Evolutionary conservation across 352 stramenopile species (phyloP), one percentile per base, ranked within the genome.

Genomic region (Globisporangium cystogenes): DNA sequence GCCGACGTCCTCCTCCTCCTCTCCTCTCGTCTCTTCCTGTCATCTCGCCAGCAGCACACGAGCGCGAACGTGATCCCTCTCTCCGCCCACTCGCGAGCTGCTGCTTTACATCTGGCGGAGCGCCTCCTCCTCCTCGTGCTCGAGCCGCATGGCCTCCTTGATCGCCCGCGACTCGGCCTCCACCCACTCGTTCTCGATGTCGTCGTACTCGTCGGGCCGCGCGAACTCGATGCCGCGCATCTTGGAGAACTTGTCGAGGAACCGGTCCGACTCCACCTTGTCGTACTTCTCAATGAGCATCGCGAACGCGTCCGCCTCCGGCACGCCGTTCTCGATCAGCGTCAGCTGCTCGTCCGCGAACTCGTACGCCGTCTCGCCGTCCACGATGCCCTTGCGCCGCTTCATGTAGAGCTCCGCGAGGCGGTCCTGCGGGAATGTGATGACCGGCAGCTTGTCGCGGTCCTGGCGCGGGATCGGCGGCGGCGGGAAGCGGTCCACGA

Each of bases 241-340:
- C 62, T 81, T 70, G 59, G 80, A 68, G 57, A 91, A 90, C 61
- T 93, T 93, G 42, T 88, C 73, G 18, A 93, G 57, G 69, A 93
- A 91, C 29, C 82, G 80, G 55, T 91, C 74, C 43, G 67, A 66
- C 54, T 91, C 80, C 44, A 93, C 82, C 55, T 87, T 69, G 56
- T 87, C 76, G 73, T 93, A 93, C 66, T 93, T 93, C 52, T 87
- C 78, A 31, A 74, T 65, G 37, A 93, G 74, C 80, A 91, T 78
- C 27, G 79, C 70, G 64, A 73, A 93, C 15, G 82, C 82, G 53
- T 93, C 76, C 61, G 90, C 64, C 63, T 93, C 82, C 10, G 82
- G 73, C 29, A 93, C 64, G 15, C 82, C 82, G n/a, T 85, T 48
- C 61, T 93, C 82, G 51, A 93, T 93, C 4, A 93, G 68, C 61